phyloP scores from a whole-genome alignment of 1,284 basidiomycete genomes.

The Athelia psychrophila region DNA sequence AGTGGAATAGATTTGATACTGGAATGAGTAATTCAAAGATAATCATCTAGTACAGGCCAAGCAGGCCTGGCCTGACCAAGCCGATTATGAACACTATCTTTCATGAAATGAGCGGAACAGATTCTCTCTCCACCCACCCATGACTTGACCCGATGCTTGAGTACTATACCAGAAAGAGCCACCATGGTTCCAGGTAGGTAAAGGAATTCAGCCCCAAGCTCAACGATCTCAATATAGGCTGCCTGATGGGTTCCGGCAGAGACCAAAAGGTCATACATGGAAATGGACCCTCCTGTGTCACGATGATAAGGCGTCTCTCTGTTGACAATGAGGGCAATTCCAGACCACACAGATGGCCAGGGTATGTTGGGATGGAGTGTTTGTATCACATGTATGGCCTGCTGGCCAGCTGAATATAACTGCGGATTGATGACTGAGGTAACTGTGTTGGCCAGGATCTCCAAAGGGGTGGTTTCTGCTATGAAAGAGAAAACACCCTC shows the following conservation, averaged over 20 bases:
- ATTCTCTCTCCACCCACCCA: neutral
- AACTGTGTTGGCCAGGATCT: neutral
- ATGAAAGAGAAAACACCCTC: neutral
- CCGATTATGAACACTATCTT: neutral
- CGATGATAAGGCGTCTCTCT: neutral
- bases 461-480: neutral
- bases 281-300: neutral
- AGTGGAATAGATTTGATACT: neutral
- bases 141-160: neutral
- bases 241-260: neutral
- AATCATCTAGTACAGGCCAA: neutral
- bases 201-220: neutral
- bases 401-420: neutral
- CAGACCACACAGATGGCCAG: neutral
- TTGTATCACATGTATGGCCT: neutral
- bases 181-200: neutral
- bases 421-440: neutral
- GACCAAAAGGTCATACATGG: neutral
- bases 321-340: neutral
- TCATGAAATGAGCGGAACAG: constrained; percentile 1
- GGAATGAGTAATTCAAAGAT: neutral
- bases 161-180: neutral
- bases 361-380: neutral
- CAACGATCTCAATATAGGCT: neutral
- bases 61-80: neutral